These are phyloP conservation scores for Adiantum capillusveneris DNA, from an alignment of 75 land plant genomes.

Conservation along the genomic window DNA sequence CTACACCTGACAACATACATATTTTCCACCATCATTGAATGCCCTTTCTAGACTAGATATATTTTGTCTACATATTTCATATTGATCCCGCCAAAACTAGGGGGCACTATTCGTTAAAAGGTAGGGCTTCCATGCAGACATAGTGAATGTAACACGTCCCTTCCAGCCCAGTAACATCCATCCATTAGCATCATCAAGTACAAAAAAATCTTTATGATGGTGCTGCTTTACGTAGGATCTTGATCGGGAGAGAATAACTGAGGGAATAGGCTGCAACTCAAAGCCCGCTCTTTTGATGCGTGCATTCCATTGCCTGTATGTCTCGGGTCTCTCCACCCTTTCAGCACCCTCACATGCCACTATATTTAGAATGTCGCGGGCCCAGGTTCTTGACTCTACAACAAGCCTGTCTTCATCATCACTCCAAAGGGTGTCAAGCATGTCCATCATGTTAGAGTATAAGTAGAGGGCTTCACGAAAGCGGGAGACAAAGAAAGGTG, in stretches of 20 bases:
- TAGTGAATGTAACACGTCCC: constrained; percentile 41
- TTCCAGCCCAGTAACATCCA: constrained; percentile 92
- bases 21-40: too few species aligned
- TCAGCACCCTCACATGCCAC: constrained; percentile 79
- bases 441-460: constrained; percentile 58
- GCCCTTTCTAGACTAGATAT: too few species aligned
- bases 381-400: constrained; percentile 48
- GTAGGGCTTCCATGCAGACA: constrained; percentile 72
- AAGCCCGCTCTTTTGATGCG: constrained; percentile 65
- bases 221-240: constrained; percentile 21
- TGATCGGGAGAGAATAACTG: constrained; percentile 22
- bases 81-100: too few species aligned
- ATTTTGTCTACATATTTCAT: too few species aligned
- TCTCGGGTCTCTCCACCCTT: constrained; percentile 77
- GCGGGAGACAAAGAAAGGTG: constrained; percentile 70
- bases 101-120: too few species aligned
- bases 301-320: constrained; percentile 82
- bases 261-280: constrained; percentile 34
- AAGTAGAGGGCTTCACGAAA: constrained; percentile 67
- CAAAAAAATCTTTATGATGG: constrained; percentile 54
- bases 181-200: constrained; percentile 46
- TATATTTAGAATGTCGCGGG: constrained; percentile 58
- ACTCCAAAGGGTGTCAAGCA: constrained; percentile 37
- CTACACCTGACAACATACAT: too few species aligned
- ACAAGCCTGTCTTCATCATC: constrained; percentile 45